Base-by-base conservation (phyloP, 108 stramenopile species). In the Thalassiosira profunda region DNA sequence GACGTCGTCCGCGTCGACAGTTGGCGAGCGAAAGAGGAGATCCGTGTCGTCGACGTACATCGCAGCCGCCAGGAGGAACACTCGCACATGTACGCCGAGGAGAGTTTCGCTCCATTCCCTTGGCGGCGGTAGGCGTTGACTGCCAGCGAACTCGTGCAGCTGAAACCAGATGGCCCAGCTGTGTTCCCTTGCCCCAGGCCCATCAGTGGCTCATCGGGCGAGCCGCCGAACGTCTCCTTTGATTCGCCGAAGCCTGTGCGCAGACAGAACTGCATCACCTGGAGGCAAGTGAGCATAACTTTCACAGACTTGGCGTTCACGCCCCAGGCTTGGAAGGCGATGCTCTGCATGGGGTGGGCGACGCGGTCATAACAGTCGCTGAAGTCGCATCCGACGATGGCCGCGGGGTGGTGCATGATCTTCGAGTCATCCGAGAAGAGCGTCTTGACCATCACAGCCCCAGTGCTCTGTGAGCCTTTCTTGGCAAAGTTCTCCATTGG, bases 31-130 rank as follows among this genome's bases (percentile, higher is more conserved):
- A 5, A 51, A 3, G 0, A 49, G 45, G 14, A 48, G 45, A 18
- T 63, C 47, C 0, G 44, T 21, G 21, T 63, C 62, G 37, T 63
- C 47, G 10, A 63, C 46, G 7, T 63, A 63, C 14, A 63, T 24
- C 0, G 49, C 43, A 8, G 62, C 62, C 23, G 62, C 62, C 3
- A 63, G 29, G 5, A 63, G 10, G 34, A 49, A 31, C 5, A 36
- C 0, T 34, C 1, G 14, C 31, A 6, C 0, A 33, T 10, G 7
- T 30, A 26, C 12, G 46, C 18, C 11, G 62, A 48, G 18, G n/a
- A 31, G 0, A 35, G 15, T 10, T n/a, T 23, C 2, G 40, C 30
- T 10, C 61, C 40, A 6, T 63, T 44, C 1, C 61, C 61, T 10
- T 21, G 4, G 1, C 42, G 61, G n/a, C 17, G 61, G 28, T 63